These are phyloP conservation scores for Alternaria triticimaculans DNA, from an alignment of 2,329 filamentous ascomycete genomes.

Conservation along the genomic window DNA sequence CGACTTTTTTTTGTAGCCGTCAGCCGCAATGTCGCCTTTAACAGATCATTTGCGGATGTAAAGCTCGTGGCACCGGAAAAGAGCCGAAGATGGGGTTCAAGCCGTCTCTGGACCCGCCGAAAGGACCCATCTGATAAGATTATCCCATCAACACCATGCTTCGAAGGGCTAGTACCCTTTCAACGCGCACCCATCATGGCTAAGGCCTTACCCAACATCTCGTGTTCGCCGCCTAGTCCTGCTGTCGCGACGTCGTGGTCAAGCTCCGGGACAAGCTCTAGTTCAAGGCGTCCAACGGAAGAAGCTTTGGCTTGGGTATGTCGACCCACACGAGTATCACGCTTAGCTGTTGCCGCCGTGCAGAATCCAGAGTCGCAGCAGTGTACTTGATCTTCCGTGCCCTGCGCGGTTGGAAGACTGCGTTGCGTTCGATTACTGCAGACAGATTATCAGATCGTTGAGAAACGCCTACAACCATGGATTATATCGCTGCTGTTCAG, in stretches of 20 bases:
- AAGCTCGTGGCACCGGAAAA: background rate
- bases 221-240: background rate
- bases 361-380: background rate
- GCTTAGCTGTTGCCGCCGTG: background rate
- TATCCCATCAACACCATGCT: slow-evolving; percentile 1
- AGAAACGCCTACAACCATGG: background rate
- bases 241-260: background rate
- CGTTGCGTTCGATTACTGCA: background rate
- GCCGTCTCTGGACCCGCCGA: background rate
- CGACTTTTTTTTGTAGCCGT: background rate
- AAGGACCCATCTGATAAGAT: slow-evolving; percentile 23
- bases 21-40: background rate
- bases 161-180: background rate
- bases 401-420: background rate
- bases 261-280: slow-evolving; percentile 16
- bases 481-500: slow-evolving; percentile 2
- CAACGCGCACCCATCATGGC: background rate
- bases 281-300: slow-evolving; percentile 11
- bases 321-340: background rate
- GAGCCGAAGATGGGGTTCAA: background rate
- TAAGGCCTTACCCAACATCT: background rate
- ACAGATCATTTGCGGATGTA: background rate
- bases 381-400: background rate
- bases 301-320: slow-evolving; percentile 12
- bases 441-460: background rate